Conservation (phyloP, 2,329 filamentous ascomycete species). For the Pseudopithomyces chartarum region DNA sequence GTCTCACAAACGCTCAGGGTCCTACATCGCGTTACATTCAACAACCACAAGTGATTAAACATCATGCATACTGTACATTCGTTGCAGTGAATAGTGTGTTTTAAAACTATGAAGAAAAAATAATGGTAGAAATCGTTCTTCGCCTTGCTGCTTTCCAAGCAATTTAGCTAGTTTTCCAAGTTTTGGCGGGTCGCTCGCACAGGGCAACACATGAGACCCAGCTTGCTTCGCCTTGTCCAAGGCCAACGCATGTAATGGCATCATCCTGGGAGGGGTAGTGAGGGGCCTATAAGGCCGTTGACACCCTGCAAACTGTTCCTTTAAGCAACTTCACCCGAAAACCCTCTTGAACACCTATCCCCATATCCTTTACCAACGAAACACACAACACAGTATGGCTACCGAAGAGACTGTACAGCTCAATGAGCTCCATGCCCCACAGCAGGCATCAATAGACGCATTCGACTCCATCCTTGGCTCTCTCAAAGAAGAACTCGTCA, state of each 20-base stretch:
- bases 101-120: background rate
- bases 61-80: too few species aligned
- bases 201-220: constrained; percentile 18
- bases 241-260: constrained; percentile 18
- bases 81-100: too few species aligned
- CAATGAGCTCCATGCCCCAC: constrained; percentile 37
- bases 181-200: constrained; percentile 11
- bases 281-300: constrained; percentile 17
- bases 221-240: constrained; percentile 12
- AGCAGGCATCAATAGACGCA: constrained; percentile 40
- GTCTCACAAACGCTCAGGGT: too few species aligned
- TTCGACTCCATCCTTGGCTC: constrained; percentile 37
- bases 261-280: constrained; percentile 17
- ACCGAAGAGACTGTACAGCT: constrained; percentile 44
- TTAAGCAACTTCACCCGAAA: background rate
- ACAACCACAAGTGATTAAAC: too few species aligned
- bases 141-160: background rate
- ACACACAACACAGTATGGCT: constrained; percentile 33
- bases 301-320: background rate
- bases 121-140: background rate
- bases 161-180: constrained; percentile 11
- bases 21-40: background rate
- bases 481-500: constrained; percentile 39
- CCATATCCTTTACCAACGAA: background rate
- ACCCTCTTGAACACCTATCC: background rate